A percentile compares a stretch with the other conserved stretches of the same genome.
Conservation (phyloP, 257 asterid genomes). For the Scutellaria minor region DNA sequence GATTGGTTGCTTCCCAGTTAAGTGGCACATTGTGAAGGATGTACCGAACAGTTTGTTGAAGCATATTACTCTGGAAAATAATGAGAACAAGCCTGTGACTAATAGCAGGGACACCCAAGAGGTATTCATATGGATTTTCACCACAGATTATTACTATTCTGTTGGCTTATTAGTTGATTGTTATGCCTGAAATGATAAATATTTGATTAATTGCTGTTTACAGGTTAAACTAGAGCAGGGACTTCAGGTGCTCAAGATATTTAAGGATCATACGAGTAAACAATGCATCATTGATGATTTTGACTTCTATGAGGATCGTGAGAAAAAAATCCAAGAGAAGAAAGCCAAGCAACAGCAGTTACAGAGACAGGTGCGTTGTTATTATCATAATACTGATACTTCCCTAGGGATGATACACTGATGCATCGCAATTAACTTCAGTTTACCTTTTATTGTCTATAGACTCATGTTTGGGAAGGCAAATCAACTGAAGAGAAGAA, state of each 20-base stretch:
- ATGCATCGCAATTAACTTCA: background rate
- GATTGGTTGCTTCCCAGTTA: slow-evolving; percentile 81
- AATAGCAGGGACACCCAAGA: slow-evolving; percentile 86
- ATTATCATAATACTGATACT: background rate
- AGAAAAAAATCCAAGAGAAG: slow-evolving; percentile 63
- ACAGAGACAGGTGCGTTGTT: slow-evolving; percentile 44
- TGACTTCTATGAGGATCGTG: slow-evolving; percentile 74
- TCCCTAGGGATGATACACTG: background rate
- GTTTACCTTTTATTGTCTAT: background rate
- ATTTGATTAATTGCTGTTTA: background rate
- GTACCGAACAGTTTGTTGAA: slow-evolving; percentile 72
- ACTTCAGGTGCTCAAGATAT: slow-evolving; percentile 60
- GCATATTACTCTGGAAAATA: slow-evolving; percentile 73
- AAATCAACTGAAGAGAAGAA: slow-evolving; percentile 47
- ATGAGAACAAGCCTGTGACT: slow-evolving; percentile 78
- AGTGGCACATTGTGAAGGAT: slow-evolving; percentile 88
- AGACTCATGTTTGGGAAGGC: slow-evolving; percentile 61
- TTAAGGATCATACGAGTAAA: slow-evolving; percentile 59
- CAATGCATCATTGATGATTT: slow-evolving; percentile 73
- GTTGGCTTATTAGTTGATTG: background rate
- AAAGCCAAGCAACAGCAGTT: slow-evolving; percentile 55
- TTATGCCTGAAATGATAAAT: background rate
- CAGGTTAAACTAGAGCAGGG: slow-evolving; percentile 71
- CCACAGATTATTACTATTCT: too few relatives aligned
- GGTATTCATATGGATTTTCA: slow-evolving; percentile 38